Evolutionary conservation across 2,329 filamentous ascomycete species (phyloP).

Genomic region (Ophiocordyceps sinensis): DNA sequence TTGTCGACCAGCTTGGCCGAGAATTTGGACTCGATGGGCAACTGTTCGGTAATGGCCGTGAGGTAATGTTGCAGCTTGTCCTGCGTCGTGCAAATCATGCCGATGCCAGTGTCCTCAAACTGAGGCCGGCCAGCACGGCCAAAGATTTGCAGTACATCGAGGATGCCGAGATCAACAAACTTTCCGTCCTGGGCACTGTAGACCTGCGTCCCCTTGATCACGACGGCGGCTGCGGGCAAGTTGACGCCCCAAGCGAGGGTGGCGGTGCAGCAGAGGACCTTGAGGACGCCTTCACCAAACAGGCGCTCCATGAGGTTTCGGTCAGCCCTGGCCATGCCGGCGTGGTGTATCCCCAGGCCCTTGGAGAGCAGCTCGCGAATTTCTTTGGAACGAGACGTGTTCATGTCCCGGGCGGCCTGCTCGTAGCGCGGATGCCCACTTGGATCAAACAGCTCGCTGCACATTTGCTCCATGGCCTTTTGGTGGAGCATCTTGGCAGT

Average conservation of each 20-base stretch:
- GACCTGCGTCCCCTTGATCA: constrained; percentile 96
- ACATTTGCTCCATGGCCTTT: constrained; percentile 69
- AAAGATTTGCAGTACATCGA: constrained; percentile 96
- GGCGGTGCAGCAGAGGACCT: constrained; percentile 94
- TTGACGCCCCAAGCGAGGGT: constrained; percentile 99
- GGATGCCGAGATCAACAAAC: constrained; percentile 94
- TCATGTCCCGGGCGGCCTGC: constrained; percentile 69
- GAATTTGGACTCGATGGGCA: constrained; percentile 95
- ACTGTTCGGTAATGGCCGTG: constrained; percentile 83
- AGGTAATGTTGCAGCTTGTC: constrained; percentile 88
- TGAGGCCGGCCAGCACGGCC: constrained; percentile 95
- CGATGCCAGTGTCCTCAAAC: constrained; percentile 94
- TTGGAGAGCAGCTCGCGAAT: constrained; percentile 80
- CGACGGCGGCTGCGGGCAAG: constrained; percentile 89
- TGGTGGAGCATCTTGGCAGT: constrained; percentile 78
- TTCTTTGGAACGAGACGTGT: constrained; percentile 70
- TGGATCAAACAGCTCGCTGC: constrained; percentile 72
- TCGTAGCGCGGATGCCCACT: constrained; percentile 65
- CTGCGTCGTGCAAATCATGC: constrained; percentile 95
- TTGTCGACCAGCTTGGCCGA: constrained; percentile 92
- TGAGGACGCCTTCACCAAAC: constrained; percentile 83
- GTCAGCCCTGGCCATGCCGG: constrained; percentile 89
- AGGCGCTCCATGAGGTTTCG: constrained; percentile 90
- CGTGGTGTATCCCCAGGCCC: constrained; percentile 89
- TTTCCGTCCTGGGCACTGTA: constrained; percentile 98